Evolutionary conservation across 768 basidiomycete genomes (phyloP), one percentile per base, ranked within the genome.

Genomic region (Leccinum fibrillosum): DNA sequence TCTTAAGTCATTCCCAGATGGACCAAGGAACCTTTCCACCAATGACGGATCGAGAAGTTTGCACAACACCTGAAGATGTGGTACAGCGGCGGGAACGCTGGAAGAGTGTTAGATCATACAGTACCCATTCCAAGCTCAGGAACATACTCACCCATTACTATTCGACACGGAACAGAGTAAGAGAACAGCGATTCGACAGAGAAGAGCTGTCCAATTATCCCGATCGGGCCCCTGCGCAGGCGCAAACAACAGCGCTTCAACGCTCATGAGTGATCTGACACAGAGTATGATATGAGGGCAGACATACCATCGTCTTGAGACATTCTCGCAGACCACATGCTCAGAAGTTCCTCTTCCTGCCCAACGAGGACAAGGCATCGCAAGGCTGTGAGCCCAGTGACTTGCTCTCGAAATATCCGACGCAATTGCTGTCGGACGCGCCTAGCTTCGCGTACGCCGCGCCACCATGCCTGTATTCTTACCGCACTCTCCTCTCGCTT

Each of bases 401-500:
- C 70, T 67, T 89, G 83, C 3, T 72, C 63, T 59, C 81, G 78
- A 62, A 90, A 89, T 9, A 69, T 57, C 28, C 52, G 64, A 53
- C 79, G 73, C 69, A 92, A 65, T n/a, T 80, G 70, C 37, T 59
- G 65, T 63, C 80, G 77, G 12, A 79, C 77, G 9, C 55, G 65
- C 50, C 72, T 72, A 4, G 74, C 75, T 53, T 82, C 80, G 32
- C 64, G 63, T 5, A 74, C 63, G 5, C 85, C 86, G 6, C 86
- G 74, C 84, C 87, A 92, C 83, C 82, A 88, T 17, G 83, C 80
- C 66, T 92, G 91, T 25, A 94, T 77, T 53, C 72, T 76, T 5
- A 78, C 66, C 0, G 89, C 88, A 49, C 75, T 80, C 25, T 90
- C 88, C 49, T 81, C 77, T 57, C 78, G 77, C 49, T 76, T 78